phyloP scores from a whole-genome alignment of 148 eudicot species.

The Drosera capensis region DNA sequence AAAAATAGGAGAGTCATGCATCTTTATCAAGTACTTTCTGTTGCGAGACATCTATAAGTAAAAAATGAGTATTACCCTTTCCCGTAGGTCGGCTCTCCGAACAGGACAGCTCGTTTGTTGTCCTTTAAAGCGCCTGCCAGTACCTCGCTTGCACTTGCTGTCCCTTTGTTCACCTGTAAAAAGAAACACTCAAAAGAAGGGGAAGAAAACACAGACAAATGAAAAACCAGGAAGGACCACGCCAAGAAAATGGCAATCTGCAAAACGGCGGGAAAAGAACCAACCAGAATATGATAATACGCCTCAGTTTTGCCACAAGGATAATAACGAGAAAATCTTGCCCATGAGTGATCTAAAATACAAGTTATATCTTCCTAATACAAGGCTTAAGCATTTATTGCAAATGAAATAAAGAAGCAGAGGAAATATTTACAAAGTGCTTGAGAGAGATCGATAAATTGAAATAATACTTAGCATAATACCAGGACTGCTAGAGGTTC shows the following conservation, averaged over 20 bases:
- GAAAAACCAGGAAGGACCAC: not conserved
- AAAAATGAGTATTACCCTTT: constrained; percentile 50
- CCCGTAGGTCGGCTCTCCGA: constrained; percentile 92
- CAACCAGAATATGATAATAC: too few relatives aligned
- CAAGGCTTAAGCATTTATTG: not conserved
- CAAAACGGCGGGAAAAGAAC: too few relatives aligned
- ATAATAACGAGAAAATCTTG: not conserved
- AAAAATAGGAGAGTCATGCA: too few relatives aligned
- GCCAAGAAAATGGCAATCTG: not conserved
- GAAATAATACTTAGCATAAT: constrained; percentile 4
- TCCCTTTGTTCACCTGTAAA: constrained; percentile 83
- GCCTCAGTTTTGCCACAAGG: too few relatives aligned
- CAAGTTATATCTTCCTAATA: not conserved
- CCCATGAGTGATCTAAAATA: not conserved
- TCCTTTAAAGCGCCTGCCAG: constrained; percentile 97
- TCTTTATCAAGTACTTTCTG: too few relatives aligned
- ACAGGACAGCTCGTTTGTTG: constrained; percentile 81
- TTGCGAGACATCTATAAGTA: too few relatives aligned
- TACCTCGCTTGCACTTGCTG: constrained; percentile 99
- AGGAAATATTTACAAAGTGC: not conserved
- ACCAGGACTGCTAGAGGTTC: constrained; percentile 97
- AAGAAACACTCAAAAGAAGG: not conserved
- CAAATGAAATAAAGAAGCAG: not conserved
- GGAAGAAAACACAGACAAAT: not conserved
- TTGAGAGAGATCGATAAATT: not conserved